Base-by-base conservation (phyloP, 2,329 filamentous ascomycete genomes). In the Ciborinia camelliae region DNA sequence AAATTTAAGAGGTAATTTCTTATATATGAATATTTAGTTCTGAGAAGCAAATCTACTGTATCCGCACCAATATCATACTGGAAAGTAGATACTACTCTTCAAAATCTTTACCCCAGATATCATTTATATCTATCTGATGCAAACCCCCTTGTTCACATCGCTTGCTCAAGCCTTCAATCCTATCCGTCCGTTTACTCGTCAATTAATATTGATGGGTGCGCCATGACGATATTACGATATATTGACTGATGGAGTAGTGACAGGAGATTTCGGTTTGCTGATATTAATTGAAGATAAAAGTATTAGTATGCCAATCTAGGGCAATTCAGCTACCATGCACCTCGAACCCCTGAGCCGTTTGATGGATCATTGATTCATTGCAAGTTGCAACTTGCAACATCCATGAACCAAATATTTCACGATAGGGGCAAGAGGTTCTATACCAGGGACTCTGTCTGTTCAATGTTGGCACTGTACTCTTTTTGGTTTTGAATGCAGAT, bases 381-480 rank as follows among this genome's bases (percentile, higher is more conserved):
- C n/a, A n/a, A n/a, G n/a, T n/a, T n/a, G n/a, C n/a, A n/a, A n/a
- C n/a, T n/a, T n/a, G n/a, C n/a, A 43, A 45, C 9, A 26, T 26
- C 57, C 47, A 52, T 61, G 47, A 51, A 52, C 30, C 32, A 39
- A 39, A 61, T 50, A 39, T 14, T 30, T 37, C 26, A 57, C 20
- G 48, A 52, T 62, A 53, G 58, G 59, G 47, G 59, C 23, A 43
- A 43, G 52, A 37, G 37, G n/a, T 37, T 28, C 50, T n/a, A 60
- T 35, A 18, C 45, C 18, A 41, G 43, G 43, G 51, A 37, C 20
- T 15, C 8, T 26, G 23, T n/a, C 32, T 23, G 30, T 50, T 50
- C 23, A 51, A 37, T 18, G n/a, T 37, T 51, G 45, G 32, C 32
- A 23, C 30, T 51, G 43, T n/a, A 9, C 58, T 61, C 58, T 28